Base-by-base conservation (phyloP, 805 yeast genomes). In the Candida insectorum region DNA sequence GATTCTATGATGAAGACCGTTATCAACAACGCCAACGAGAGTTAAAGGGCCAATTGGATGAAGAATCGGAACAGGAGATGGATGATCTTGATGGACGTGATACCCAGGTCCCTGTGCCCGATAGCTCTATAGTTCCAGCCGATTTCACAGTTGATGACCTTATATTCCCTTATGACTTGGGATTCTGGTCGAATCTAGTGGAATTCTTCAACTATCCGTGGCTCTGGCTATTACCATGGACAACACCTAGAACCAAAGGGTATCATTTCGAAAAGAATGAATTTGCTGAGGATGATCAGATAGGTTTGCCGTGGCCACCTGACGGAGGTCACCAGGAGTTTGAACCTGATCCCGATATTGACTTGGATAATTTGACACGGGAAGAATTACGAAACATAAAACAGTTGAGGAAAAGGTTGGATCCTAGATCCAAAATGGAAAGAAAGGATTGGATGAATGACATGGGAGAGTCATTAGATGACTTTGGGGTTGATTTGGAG, bases 221-320 rank as follows among this genome's bases (percentile, higher is more conserved):
- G 59, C 41, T 49, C 5, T 87, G 95, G 94, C 24, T 79, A 0
- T 59, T 77, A 41, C 95, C 96, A 0, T 85, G 81, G 77, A 79
- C 83, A 2, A 52, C 48, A 3, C 81, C 96, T 0, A 34, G 42
- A 24, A 79, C 79, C 1, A 60, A 72, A 43, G 97, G 96, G 0
- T 49, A 73, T 31, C 49, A 49, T 1, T 88, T 78, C 41, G 58
- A 56, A 5, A 78, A 72, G 28, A 76, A 76, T 42, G 85, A 80
- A 27, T 56, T 65, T 21, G 52, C 71, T 12, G 71, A 64, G 31
- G 74, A 66, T 16, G 84, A 81, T 46, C 73, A 83, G 39, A 58
- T 81, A 33, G 73, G 76, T 1, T 60, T 82, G 24, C 93, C 96
- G 2, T 91, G 97, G 95, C 98, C 98, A 1, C 95, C 96, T 1